Evolutionary conservation across 2,329 filamentous ascomycete genomes (phyloP).

Genomic region (Neofusicoccum kwambonambiense): DNA sequence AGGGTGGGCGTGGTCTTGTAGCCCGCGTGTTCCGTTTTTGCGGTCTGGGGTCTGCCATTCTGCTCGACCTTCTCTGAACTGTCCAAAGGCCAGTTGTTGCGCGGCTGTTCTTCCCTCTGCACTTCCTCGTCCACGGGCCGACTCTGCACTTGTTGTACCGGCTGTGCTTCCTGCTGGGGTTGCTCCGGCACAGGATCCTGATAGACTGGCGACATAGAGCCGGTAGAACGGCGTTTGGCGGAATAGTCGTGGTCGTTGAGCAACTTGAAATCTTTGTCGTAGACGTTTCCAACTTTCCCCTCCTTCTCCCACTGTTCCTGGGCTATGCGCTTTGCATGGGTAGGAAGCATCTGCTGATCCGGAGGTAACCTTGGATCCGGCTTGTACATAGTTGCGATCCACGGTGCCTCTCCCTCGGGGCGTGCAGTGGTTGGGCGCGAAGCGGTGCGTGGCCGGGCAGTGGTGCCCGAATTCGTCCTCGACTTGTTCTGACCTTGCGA

Average conservation of each 20-base stretch:
- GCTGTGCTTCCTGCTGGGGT: neutral
- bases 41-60: constrained; percentile 26
- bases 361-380: constrained; percentile 91
- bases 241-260: constrained; percentile 64
- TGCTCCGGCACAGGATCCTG: constrained; percentile 29
- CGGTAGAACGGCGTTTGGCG: neutral
- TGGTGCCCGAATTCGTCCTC: constrained; percentile 20
- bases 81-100: neutral
- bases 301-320: constrained; percentile 96
- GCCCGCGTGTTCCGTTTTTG: constrained; percentile 37
- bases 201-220: constrained; percentile 22
- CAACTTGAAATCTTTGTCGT: constrained; percentile 84
- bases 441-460: constrained; percentile 58
- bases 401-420: constrained; percentile 92
- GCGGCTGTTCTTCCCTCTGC: neutral
- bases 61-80: neutral
- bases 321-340: constrained; percentile 84
- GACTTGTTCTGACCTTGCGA: constrained; percentile 13
- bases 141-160: neutral
- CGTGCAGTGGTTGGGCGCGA: constrained; percentile 58
- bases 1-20: constrained; percentile 51
- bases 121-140: neutral
- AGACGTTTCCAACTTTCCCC: constrained; percentile 79
- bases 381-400: constrained; percentile 92
- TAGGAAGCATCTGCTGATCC: constrained; percentile 92